A percentile compares a stretch with the other conserved stretches of the same genome.
phyloP scores from a whole-genome alignment of 352 stramenopile genomes.

The Globisporangium spinosum region DNA sequence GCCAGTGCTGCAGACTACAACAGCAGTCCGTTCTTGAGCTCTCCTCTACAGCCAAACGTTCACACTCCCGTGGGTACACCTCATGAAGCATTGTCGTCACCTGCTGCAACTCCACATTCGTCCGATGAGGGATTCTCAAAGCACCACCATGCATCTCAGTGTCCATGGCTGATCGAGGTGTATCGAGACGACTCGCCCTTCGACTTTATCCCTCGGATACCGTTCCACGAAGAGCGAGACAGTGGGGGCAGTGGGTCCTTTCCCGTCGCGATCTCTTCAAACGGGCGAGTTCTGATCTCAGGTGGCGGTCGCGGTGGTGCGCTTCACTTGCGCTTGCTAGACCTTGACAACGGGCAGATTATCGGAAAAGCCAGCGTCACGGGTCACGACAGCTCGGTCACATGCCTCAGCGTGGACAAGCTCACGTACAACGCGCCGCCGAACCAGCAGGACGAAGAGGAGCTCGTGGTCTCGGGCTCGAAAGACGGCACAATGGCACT shows the following conservation, averaged over 20 bases:
- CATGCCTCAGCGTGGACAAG: conserved; percentile 67
- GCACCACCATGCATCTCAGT: conserved; percentile 20
- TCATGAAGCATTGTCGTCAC: conserved; percentile 1
- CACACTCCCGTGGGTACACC: conserved; percentile 9
- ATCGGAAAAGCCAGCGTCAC: conserved; percentile 79
- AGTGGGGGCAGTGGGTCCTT: conserved; percentile 28
- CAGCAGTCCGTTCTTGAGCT: neutral
- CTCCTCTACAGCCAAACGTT: neutral
- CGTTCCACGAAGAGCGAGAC: conserved; percentile 55
- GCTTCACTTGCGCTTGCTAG: conserved; percentile 69
- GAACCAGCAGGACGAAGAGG: conserved; percentile 58
- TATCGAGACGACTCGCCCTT: conserved; percentile 70
- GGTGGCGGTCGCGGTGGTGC: conserved; percentile 70
- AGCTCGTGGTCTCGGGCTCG: conserved; percentile 70
- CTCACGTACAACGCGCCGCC: conserved; percentile 39
- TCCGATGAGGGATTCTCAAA: conserved; percentile 2
- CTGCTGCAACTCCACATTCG: neutral
- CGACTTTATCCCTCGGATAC: conserved; percentile 75
- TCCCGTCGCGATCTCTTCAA: conserved; percentile 60
- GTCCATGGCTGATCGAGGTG: conserved; percentile 69
- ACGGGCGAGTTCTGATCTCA: conserved; percentile 69
- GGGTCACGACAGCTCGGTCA: conserved; percentile 63
- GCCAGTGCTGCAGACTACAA: neutral
- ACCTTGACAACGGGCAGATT: conserved; percentile 80
- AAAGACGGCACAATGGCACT: conserved; percentile 64